Base-by-base conservation (phyloP, 768 basidiomycete genomes). In the Lepiota venenata region DNA sequence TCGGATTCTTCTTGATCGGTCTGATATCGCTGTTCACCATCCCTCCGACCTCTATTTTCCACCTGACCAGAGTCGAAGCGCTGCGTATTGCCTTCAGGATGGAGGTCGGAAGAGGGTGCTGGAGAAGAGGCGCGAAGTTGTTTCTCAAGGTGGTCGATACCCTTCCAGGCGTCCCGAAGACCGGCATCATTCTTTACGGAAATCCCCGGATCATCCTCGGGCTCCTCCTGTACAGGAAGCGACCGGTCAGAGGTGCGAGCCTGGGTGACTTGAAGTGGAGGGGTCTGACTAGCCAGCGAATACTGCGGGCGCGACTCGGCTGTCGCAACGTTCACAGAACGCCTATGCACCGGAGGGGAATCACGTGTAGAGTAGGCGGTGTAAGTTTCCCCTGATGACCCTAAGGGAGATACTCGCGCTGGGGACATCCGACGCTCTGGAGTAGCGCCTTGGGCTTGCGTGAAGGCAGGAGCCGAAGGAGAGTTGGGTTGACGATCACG, bases 151-250 rank as follows among this genome's bases (percentile, higher is more conserved):
- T 69, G 68, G 50, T 70, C 68, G 15, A 57, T 61, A 27, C 67
- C 63, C 53, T 70, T 66, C 68, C 70, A 71, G 42, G 32, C 32
- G 4, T 32, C 32, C 10, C 32, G 32, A 32, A 32, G 6, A 8
- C 8, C 9, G 32, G 68, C 64, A 58, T 69, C 63, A 29, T 71
- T 61, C 75, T 77, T 21, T 67, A 60, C 36, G 60, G 54, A 11
- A 68, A 60, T 2, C 67, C 67, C 15, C 75, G 69, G 46, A 58
- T 88, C 85, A 60, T 88, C 87, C 61, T 88, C 87, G 25, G 78
- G 77, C 57, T 88, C 87, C 64, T 90, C 88, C 65, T 91, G 88
- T 2, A 89, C 79, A 16, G 88, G 88, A 21, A 91, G 74, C 14
- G 87, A 87, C 32, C 86, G 76, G 65, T 88, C 87, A 1, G 88